Percentiles rank a stretch among this genome's conserved stretches.
Conservation (phyloP, 768 basidiomycete species). For the Hydnum rufescens region DNA sequence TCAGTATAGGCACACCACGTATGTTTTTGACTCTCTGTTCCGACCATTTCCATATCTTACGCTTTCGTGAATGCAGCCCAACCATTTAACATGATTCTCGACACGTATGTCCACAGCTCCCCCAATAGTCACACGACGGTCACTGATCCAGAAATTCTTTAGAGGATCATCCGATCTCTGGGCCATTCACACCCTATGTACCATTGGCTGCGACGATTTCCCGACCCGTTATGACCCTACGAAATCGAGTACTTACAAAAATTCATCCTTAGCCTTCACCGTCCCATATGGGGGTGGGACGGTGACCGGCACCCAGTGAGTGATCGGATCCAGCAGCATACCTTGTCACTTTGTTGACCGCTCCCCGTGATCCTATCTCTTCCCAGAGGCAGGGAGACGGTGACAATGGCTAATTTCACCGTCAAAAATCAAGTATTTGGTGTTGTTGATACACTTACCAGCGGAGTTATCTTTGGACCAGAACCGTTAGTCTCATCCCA, state of each 20-base stretch:
- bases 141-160: too few species aligned
- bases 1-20: neutral
- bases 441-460: neutral
- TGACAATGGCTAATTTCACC: conserved; percentile 8
- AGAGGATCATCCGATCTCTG: conserved; percentile 54
- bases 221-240: neutral
- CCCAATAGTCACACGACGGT: neutral
- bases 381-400: conserved; percentile 6
- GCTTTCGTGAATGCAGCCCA: conserved; percentile 65
- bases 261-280: neutral
- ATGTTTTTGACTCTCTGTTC: too few species aligned
- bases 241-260: neutral
- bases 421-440: conserved; percentile 9
- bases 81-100: conserved; percentile 68
- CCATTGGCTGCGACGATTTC: neutral
- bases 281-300: neutral
- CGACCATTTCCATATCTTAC: too few species aligned
- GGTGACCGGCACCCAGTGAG: neutral
- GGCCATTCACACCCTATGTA: conserved; percentile 31
- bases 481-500: too few species aligned
- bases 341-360: too few species aligned
- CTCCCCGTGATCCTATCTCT: too few species aligned
- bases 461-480: neutral
- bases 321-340: too few species aligned
- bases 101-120: conserved; percentile 92